Conservation (phyloP, 2,329 filamentous ascomycete species). For the Fusarium secorum region DNA sequence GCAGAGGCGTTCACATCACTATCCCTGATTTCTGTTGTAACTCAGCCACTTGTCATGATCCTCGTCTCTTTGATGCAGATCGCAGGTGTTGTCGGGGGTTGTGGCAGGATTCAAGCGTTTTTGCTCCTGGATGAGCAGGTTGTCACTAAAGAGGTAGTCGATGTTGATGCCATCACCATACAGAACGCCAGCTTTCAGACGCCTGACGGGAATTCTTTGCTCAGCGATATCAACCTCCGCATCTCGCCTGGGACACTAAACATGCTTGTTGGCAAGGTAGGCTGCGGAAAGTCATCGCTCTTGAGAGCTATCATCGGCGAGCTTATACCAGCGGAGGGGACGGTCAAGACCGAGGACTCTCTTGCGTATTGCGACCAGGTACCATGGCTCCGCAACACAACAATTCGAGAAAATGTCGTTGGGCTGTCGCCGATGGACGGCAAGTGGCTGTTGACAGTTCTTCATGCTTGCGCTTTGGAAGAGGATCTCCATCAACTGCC, state of each 20-base stretch:
- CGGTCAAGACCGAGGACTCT: slow-evolving; percentile 36
- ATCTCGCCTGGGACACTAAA: slow-evolving; percentile 40
- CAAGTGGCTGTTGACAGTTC: slow-evolving; percentile 42
- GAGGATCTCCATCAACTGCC: slow-evolving; percentile 46
- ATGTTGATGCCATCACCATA: background rate
- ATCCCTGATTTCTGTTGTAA: slow-evolving; percentile 47
- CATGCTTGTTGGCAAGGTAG: slow-evolving; percentile 53
- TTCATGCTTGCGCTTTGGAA: slow-evolving; percentile 47
- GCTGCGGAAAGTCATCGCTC: slow-evolving; percentile 54
- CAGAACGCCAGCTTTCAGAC: slow-evolving; percentile 26
- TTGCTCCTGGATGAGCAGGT: slow-evolving; percentile 40
- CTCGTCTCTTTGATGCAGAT: slow-evolving; percentile 47
- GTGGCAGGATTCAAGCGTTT: slow-evolving; percentile 46
- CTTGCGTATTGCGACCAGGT: slow-evolving; percentile 54
- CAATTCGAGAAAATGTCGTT: slow-evolving; percentile 51
- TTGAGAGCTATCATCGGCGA: slow-evolving; percentile 52
- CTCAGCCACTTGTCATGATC: slow-evolving; percentile 45
- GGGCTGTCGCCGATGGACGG: slow-evolving; percentile 42
- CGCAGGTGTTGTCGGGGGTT: slow-evolving; percentile 45
- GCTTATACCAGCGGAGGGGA: slow-evolving; percentile 38
- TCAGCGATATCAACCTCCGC: slow-evolving; percentile 39
- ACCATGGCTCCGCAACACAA: slow-evolving; percentile 54
- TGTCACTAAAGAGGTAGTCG: accelerated
- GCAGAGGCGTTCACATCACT: slow-evolving; percentile 49
- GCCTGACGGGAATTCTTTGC: slow-evolving; percentile 22